Evolutionary conservation across 2,329 filamentous ascomycete genomes (phyloP).

Genomic region (Fusarium piperis): DNA sequence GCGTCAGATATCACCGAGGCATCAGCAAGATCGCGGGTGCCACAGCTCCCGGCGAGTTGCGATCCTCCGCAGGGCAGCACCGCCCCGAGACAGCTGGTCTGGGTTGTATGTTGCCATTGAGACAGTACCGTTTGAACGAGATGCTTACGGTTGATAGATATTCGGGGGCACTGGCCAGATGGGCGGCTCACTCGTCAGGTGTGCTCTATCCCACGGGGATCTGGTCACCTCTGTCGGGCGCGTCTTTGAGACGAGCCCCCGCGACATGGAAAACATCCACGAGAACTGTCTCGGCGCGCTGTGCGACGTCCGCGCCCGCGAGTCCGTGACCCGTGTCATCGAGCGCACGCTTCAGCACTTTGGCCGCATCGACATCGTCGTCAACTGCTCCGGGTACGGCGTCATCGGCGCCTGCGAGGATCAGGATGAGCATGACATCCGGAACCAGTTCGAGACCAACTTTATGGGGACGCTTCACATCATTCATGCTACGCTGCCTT

Average conservation of each 20-base stretch:
- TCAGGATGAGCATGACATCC: conserved; percentile 93
- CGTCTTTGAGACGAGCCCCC: conserved; percentile 77
- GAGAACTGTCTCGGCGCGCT: conserved; percentile 80
- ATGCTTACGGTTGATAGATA: conserved; percentile 61
- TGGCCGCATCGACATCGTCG: conserved; percentile 86
- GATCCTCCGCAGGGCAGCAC: conserved; percentile 81
- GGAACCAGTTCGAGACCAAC: conserved; percentile 97
- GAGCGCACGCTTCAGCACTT: conserved; percentile 77
- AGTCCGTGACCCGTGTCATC: conserved; percentile 79
- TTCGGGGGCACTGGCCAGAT: conserved; percentile 99
- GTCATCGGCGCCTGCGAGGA: conserved; percentile 97
- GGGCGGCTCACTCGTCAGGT: conserved; percentile 88
- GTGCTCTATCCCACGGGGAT: conserved; percentile 82
- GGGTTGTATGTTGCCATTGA: conserved; percentile 71
- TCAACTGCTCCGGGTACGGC: conserved; percentile 93
- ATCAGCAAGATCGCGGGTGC: conserved; percentile 42
- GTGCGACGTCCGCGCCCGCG: conserved; percentile 87
- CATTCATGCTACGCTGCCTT: conserved; percentile 85
- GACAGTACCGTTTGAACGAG: not conserved
- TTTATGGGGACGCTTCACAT: conserved; percentile 97
- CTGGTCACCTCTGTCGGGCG: conserved; percentile 87
- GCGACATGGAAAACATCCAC: conserved; percentile 77
- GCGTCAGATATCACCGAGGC: conserved; percentile 40
- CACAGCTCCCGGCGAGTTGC: conserved; percentile 82
- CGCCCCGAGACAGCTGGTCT: conserved; percentile 80